Evolutionary conservation across 495 filamentous ascomycete genomes (phyloP), one percentile per base, ranked within the genome.

Genomic region (Lasiosphaeris hirsuta): DNA sequence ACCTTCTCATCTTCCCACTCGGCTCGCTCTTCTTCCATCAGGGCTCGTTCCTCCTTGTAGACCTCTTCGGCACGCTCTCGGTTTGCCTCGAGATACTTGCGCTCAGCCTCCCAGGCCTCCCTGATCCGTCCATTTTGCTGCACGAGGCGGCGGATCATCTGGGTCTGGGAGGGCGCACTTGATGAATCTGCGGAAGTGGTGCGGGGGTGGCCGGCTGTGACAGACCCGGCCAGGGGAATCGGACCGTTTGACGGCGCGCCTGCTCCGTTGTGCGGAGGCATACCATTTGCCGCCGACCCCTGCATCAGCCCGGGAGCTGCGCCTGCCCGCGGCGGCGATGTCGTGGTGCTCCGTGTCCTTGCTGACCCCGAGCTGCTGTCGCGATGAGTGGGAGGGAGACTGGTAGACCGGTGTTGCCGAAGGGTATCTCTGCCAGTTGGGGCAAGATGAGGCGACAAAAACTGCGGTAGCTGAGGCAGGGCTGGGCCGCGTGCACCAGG

Each of bases 91-190:
- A 78, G 56, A 45, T 73, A 68, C 15, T 71, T 72, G 15, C 76
- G 73, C 64, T 79, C 76, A 9, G 69, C 68, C 58, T 72, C 73
- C 75, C 74, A 77, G n/a, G 67, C 69, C 46, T 78, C 75, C 17
- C 66, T 50, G 40, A 77, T 66, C 37, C 64, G 65, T 11, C 62
- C 57, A 44, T 69, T 75, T 51, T 79, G 72, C n/a, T 73, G 69
- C 10, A 73, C 61, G 39, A 73, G 64, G 8, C 73, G 74, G 10
- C 67, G 72, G 39, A 79, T 63, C 52, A 74, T 65, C 19, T 57
- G 59, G 23, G 51, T 49, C 2, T 69, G 54, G 19, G 67, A 54
- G 14, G 68, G 59, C 2, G 69, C 54, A 43, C 45, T 59, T n/a
- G 47, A 23, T 2, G 59, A 14, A 30, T 71, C 67, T 10, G 61